phyloP scores from a whole-genome alignment of 2,329 filamentous ascomycete species.

The Magnaporthales sp. region DNA sequence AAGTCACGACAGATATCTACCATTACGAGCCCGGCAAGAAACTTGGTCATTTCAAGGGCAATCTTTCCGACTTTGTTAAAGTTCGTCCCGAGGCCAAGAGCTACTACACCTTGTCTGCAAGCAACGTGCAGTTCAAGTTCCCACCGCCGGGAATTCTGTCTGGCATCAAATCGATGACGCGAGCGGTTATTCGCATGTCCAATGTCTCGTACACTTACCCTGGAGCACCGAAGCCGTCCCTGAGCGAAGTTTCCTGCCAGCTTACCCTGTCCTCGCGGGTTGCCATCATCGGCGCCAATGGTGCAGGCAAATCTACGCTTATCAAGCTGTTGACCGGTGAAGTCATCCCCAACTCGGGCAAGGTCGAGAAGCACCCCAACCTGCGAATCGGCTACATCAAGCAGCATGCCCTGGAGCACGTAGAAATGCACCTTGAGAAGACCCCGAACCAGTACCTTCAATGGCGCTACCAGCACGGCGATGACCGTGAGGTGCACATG shows the following conservation, averaged over 20 bases:
- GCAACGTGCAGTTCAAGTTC: conserved; percentile 94
- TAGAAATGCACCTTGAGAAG: conserved; percentile 99
- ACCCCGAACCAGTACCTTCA: conserved; percentile 98
- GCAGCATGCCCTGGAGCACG: conserved; percentile 97
- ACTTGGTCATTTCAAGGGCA: conserved; percentile 76
- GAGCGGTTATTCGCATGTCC: conserved; percentile 90
- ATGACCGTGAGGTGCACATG: conserved; percentile 93
- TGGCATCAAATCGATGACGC: conserved; percentile 90
- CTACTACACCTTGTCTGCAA: conserved; percentile 91
- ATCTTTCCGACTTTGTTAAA: conserved; percentile 76
- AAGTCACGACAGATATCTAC: conserved; percentile 97
- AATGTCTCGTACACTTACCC: conserved; percentile 92
- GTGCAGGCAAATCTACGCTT: conserved; percentile 94
- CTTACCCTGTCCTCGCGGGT: conserved; percentile 85
- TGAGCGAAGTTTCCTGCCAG: conserved; percentile 78
- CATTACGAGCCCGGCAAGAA: conserved; percentile 97
- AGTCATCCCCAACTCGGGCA: conserved; percentile 71
- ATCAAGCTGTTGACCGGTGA: conserved; percentile 97
- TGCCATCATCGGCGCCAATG: conserved; percentile 94
- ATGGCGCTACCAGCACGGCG: conserved; percentile 96
- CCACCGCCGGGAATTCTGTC: conserved; percentile 88
- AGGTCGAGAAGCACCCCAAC: conserved; percentile 97
- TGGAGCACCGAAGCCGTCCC: conserved; percentile 77
- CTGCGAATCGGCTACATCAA: conserved; percentile 99
- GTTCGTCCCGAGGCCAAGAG: conserved; percentile 90